Conservation (phyloP, 768 basidiomycete genomes). For the Glaciozyma antarctica region DNA sequence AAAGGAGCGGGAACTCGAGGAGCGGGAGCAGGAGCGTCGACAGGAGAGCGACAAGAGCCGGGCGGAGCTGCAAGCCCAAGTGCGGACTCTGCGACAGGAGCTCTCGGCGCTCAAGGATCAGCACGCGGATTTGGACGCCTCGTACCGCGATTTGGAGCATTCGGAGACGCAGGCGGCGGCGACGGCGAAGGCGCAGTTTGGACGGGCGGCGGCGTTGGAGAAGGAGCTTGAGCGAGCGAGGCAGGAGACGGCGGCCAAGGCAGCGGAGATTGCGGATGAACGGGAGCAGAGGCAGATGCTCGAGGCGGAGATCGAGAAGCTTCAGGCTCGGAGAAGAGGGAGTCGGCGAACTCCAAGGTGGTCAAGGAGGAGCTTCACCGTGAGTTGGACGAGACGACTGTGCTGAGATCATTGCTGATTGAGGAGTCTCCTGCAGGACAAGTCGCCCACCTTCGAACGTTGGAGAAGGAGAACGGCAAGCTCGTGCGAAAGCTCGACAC, state of each 20-base stretch:
- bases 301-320: conserved; percentile 21
- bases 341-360: conserved; percentile 9
- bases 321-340: conserved; percentile 5
- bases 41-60: conserved; percentile 4
- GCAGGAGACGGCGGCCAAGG: background rate
- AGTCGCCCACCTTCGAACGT: conserved; percentile 30
- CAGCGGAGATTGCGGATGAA: conserved; percentile 1
- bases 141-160: conserved; percentile 22
- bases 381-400: background rate
- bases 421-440: conserved; percentile 13
- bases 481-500: conserved; percentile 30
- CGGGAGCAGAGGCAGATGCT: conserved; percentile 3
- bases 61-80: conserved; percentile 2
- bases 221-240: conserved; percentile 10
- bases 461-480: conserved; percentile 33
- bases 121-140: conserved; percentile 11
- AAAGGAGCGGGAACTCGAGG: conserved; percentile 24
- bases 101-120: conserved; percentile 7
- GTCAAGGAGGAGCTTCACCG: conserved; percentile 27
- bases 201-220: background rate
- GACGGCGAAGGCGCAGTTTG: conserved; percentile 9
- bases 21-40: conserved; percentile 3
- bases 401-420: background rate
- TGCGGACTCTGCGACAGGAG: conserved; percentile 1
- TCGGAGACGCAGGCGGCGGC: conserved; percentile 13